Percentiles rank a stretch among this genome's conserved stretches.
phyloP scores from a whole-genome alignment of 345 rosid species.

The Euphorbia pulcherrima region DNA sequence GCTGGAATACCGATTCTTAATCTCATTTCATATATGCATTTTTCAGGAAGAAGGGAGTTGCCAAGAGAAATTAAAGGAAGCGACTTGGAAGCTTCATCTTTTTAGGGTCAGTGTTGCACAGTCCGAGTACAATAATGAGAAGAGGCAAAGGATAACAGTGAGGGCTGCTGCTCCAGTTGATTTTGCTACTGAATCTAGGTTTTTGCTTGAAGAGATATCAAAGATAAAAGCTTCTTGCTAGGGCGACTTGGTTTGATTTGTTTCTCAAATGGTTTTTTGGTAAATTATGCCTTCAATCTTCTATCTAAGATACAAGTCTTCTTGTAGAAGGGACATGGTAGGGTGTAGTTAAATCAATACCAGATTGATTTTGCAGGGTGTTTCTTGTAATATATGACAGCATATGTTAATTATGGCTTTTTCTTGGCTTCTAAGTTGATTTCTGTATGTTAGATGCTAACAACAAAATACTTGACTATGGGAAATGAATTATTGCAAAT shows the following conservation, averaged over 20 bases:
- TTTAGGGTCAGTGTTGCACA: slow-evolving; percentile 67
- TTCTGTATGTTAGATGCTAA: background rate
- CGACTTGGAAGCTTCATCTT: slow-evolving; percentile 75
- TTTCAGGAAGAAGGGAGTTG: slow-evolving; percentile 48
- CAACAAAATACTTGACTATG: background rate
- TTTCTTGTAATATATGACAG: slow-evolving; percentile 17
- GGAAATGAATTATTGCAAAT: background rate
- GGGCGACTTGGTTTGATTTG: background rate
- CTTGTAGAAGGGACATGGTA: no score
- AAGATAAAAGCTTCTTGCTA: slow-evolving; percentile 48
- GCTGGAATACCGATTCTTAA: background rate
- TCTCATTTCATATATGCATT: background rate
- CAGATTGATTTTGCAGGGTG: background rate
- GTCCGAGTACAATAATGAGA: slow-evolving; percentile 77
- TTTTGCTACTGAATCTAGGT: slow-evolving; percentile 67
- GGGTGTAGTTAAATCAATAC: background rate
- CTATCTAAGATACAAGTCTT: background rate
- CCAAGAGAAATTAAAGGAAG: slow-evolving; percentile 65
- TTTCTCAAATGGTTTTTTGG: background rate
- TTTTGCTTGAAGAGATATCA: slow-evolving; percentile 67
- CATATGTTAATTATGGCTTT: background rate
- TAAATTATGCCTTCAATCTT: background rate
- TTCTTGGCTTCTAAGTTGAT: background rate
- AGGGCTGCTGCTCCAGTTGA: slow-evolving; percentile 64
- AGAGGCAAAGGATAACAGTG: slow-evolving; percentile 81